phyloP scores from a whole-genome alignment of 257 asterid species.

The Avicennia marina region DNA sequence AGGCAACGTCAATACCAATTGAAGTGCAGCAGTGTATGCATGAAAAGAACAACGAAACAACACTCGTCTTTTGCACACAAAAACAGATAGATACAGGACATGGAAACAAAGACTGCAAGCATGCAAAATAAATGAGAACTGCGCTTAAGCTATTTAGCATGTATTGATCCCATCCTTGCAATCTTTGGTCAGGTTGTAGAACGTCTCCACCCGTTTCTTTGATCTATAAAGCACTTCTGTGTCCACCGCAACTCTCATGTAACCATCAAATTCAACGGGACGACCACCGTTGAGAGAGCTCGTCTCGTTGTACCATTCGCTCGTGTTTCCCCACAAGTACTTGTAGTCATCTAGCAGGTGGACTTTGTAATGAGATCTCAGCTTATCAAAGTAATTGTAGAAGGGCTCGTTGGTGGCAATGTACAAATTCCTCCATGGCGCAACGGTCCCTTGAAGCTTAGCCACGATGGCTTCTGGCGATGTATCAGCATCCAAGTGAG shows the following conservation, averaged over 20 bases:
- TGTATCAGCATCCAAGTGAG: slow-evolving; percentile 78
- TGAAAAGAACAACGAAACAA: too few species aligned
- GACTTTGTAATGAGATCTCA: slow-evolving; percentile 87
- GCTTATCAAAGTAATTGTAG: slow-evolving; percentile 83
- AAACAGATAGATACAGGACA: too few species aligned
- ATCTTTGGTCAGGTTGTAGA: slow-evolving; percentile 73
- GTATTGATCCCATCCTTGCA: slow-evolving; percentile 93
- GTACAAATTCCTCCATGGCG: slow-evolving; percentile 82
- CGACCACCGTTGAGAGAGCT: slow-evolving; percentile 52
- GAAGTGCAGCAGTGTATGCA: too few species aligned
- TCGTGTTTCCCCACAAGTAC: slow-evolving; percentile 75
- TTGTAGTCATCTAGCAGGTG: slow-evolving; percentile 83
- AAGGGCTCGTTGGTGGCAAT: slow-evolving; percentile 86
- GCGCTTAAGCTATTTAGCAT: slow-evolving; percentile 47
- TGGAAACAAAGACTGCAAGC: too few species aligned
- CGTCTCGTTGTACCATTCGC: slow-evolving; percentile 94
- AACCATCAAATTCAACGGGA: slow-evolving; percentile 83
- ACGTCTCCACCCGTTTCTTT: slow-evolving; percentile 82
- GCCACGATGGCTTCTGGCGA: slow-evolving; percentile 72
- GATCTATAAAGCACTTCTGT: slow-evolving; percentile 88
- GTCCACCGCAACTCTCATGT: slow-evolving; percentile 94
- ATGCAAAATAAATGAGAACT: too few species aligned
- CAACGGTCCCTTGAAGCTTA: slow-evolving; percentile 52
- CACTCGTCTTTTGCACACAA: too few species aligned
- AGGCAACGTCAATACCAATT: too few species aligned